Evolutionary conservation across 2,329 filamentous ascomycete species (phyloP).

Genomic region (Rhexocercosporidium sp.): DNA sequence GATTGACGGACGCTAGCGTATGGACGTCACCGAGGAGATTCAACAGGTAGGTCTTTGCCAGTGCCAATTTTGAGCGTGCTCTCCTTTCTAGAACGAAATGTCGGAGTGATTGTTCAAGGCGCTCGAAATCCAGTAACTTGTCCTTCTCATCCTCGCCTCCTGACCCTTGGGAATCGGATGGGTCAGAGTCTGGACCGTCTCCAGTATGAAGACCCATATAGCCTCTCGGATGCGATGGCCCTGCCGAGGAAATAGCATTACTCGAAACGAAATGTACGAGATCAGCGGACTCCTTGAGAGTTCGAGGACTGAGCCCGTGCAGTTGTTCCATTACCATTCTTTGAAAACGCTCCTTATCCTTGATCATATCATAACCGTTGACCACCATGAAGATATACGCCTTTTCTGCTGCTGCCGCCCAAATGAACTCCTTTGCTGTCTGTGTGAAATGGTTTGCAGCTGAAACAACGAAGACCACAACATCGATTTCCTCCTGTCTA

Average conservation of each 20-base stretch:
- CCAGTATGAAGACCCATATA: no score
- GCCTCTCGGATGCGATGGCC: no score
- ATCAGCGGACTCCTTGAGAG: constrained; percentile 89
- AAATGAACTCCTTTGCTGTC: constrained; percentile 97
- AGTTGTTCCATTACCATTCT: constrained; percentile 94
- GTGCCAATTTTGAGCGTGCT: constrained; percentile 91
- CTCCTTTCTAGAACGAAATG: constrained; percentile 96
- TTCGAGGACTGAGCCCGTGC: constrained; percentile 83
- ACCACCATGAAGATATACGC: constrained; percentile 99
- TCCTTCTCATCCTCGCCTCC: constrained; percentile 87
- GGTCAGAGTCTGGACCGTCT: constrained; percentile 56
- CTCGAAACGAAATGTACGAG: constrained; percentile 98
- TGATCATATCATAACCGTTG: constrained; percentile 94
- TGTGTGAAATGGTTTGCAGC: constrained; percentile 98
- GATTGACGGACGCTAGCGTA: constrained; percentile 83
- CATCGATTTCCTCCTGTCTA: constrained; percentile 96
- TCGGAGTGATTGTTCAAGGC: constrained; percentile 84
- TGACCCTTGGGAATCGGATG: constrained; percentile 69
- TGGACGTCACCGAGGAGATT: constrained; percentile 91
- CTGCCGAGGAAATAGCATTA: constrained; percentile 83
- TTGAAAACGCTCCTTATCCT: constrained; percentile 88
- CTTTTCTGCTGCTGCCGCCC: constrained; percentile 93
- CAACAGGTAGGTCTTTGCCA: constrained; percentile 91
- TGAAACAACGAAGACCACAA: constrained; percentile 97
- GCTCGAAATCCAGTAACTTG: constrained; percentile 87